phyloP scores from a whole-genome alignment of 495 filamentous ascomycete species.

The Jackrogersella minutella region DNA sequence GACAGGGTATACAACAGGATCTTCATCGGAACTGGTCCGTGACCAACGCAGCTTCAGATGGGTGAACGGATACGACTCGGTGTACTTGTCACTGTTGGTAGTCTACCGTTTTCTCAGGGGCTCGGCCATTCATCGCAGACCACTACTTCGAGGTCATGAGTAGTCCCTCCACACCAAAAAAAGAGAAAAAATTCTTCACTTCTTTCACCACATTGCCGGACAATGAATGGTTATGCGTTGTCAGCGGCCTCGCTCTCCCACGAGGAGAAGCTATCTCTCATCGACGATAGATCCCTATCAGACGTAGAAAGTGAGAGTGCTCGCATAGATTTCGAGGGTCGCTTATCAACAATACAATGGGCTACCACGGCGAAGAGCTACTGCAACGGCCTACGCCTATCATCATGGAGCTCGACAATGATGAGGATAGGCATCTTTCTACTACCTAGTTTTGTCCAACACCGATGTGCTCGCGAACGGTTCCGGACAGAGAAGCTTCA shows the following conservation, averaged over 20 bases:
- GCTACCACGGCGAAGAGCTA: slow-evolving; percentile 32
- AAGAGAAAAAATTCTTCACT: slow-evolving; percentile 25
- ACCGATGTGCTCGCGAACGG: slow-evolving; percentile 36
- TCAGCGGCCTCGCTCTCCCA: slow-evolving; percentile 39
- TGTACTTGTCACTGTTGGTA: slow-evolving; percentile 12
- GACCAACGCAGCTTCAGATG: slow-evolving; percentile 27
- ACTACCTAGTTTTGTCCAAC: slow-evolving; percentile 51
- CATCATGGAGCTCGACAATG: slow-evolving; percentile 39
- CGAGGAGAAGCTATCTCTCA: slow-evolving; percentile 46
- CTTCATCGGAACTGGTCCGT: slow-evolving; percentile 33
- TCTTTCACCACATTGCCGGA: slow-evolving; percentile 34
- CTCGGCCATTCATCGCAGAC: slow-evolving; percentile 21
- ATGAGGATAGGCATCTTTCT: slow-evolving; percentile 45
- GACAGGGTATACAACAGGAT: slow-evolving; percentile 36
- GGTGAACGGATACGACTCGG: slow-evolving; percentile 17
- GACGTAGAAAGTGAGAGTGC: slow-evolving; percentile 46
- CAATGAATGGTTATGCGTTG: slow-evolving; percentile 45
- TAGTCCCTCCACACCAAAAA: slow-evolving; percentile 9
- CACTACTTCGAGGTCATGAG: slow-evolving; percentile 18
- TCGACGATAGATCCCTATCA: slow-evolving; percentile 43
- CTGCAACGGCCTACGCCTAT: slow-evolving; percentile 36
- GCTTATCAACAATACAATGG: slow-evolving; percentile 37
- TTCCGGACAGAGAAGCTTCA: slow-evolving; percentile 36
- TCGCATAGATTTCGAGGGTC: slow-evolving; percentile 37
- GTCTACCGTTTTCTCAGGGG: slow-evolving; percentile 21